Evolutionary conservation across 1,284 basidiomycete genomes (phyloP), one percentile per base, ranked within the genome.

Genomic region (Malassezia obtusa): DNA sequence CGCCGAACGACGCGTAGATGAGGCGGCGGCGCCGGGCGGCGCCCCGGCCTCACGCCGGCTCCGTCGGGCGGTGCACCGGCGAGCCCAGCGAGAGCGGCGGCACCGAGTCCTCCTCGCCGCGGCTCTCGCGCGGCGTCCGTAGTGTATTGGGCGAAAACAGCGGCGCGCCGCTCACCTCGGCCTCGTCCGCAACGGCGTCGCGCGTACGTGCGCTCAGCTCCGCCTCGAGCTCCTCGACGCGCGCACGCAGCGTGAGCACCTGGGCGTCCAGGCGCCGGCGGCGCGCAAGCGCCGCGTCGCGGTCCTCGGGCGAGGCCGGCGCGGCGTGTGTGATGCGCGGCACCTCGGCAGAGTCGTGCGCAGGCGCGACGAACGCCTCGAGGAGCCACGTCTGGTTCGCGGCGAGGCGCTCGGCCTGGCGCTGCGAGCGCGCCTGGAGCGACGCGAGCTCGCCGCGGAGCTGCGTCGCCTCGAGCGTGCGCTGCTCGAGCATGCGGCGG

Each of bases 71-170:
- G 12, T 39, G 38, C n/a, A 12, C 25, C 38, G 38, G 40, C 21
- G 44, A 39, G 19, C 41, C 50, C 9, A 56, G 43, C 31, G 43
- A 46, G 4, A 56, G 36, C 12, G 53, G 53, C 43, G 53, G 53
- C 31, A 50, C 48, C 1, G 35, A n/a, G 14, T 40, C 45, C 17
- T 44, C 45, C 9, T 21, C 40, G 12, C 7, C 10, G 11, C 14
- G 26, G 22, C 26, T 12, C 14, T 33, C 43, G 22, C 31, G 49
- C 35, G 49, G 39, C 2, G 49, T 40, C n/a, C 47, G 32, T 25
- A 52, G 37, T 17, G 50, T 52, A 17, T 45, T 31, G 14, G 50
- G 50, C 15, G 50, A 52, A n/a, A 52, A 47, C 22, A 52, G 37
- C 17, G 43, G 15, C 12, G 33, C 15, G 22, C 35, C 44, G 4